A percentile compares a stretch with the other conserved stretches of the same genome.
Evolutionary conservation across 208 protist species (phyloP).

Genomic region (Plasmodiophora brassicae): DNA sequence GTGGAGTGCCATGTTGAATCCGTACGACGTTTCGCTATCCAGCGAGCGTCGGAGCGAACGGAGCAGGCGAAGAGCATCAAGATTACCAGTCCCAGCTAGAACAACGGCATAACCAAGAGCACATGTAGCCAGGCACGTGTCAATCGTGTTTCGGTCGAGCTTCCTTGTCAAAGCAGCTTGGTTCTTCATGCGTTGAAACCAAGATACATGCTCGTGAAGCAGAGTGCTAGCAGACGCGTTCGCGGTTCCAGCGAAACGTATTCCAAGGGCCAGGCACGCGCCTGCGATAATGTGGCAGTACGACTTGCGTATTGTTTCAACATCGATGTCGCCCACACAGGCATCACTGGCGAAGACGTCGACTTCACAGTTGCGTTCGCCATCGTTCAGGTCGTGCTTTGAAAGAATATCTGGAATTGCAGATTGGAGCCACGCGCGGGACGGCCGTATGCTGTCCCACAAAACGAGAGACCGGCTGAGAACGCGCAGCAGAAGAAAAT

Average conservation of each 20-base stretch:
- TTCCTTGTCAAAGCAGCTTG: background rate
- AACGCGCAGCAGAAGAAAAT: slow-evolving; percentile 62
- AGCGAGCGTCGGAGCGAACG: slow-evolving; percentile 62
- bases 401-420: slow-evolving; percentile 49
- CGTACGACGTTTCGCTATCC: slow-evolving; percentile 68
- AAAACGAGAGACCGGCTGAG: slow-evolving; percentile 53
- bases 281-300: slow-evolving; percentile 39
- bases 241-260: slow-evolving; percentile 60
- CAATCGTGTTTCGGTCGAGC: slow-evolving; percentile 43
- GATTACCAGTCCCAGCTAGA: slow-evolving; percentile 82
- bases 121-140: slow-evolving; percentile 53
- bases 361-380: background rate
- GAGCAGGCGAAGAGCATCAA: slow-evolving; percentile 67
- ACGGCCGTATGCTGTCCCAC: slow-evolving; percentile 56
- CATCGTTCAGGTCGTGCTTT: background rate
- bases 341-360: background rate
- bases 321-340: background rate
- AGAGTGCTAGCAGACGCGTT: slow-evolving; percentile 26
- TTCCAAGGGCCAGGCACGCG: slow-evolving; percentile 49
- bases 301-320: background rate
- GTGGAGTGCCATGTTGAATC: slow-evolving; percentile 81
- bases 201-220: slow-evolving; percentile 2
- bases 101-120: slow-evolving; percentile 63
- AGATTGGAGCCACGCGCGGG: slow-evolving; percentile 49
- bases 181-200: background rate